phyloP scores from a whole-genome alignment of 768 basidiomycete species.

The Mycena vitilis region DNA sequence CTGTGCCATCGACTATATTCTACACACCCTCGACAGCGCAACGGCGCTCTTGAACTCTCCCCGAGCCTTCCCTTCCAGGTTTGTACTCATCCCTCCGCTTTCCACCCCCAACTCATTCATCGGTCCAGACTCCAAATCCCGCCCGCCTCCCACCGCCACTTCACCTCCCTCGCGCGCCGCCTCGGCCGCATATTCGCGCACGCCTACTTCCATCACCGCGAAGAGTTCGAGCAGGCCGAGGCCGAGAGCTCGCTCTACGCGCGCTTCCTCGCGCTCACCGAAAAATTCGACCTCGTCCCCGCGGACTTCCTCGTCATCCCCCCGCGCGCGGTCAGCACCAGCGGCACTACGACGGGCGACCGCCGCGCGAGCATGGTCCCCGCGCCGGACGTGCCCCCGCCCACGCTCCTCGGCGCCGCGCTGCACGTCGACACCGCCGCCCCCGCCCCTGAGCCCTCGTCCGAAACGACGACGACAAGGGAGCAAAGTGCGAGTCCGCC shows the following conservation, averaged over 20 bases:
- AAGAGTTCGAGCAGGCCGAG: slow-evolving; percentile 90
- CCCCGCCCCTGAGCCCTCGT: not conserved
- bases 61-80: slow-evolving; percentile 93
- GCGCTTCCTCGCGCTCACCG: slow-evolving; percentile 87
- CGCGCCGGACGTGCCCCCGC: slow-evolving; percentile 49
- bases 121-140: slow-evolving; percentile 80
- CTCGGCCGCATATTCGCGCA: slow-evolving; percentile 97
- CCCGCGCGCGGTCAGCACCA: slow-evolving; percentile 40
- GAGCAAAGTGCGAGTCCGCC: slow-evolving; percentile 37
- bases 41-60: slow-evolving; percentile 93
- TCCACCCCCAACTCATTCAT: slow-evolving; percentile 12
- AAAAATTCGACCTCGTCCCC: slow-evolving; percentile 85
- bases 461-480: not conserved
- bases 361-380: slow-evolving; percentile 14
- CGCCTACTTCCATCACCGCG: slow-evolving; percentile 95
- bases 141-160: slow-evolving; percentile 84
- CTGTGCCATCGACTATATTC: slow-evolving; percentile 96
- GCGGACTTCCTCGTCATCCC: slow-evolving; percentile 88
- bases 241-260: slow-evolving; percentile 91
- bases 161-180: slow-evolving; percentile 88
- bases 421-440: slow-evolving; percentile 44
- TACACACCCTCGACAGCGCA: slow-evolving; percentile 93
- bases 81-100: slow-evolving; percentile 29
- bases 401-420: slow-evolving; percentile 54
- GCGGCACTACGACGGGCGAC: slow-evolving; percentile 30